phyloP scores from a whole-genome alignment of 441 rosid genomes.

The Brassica balearica region DNA sequence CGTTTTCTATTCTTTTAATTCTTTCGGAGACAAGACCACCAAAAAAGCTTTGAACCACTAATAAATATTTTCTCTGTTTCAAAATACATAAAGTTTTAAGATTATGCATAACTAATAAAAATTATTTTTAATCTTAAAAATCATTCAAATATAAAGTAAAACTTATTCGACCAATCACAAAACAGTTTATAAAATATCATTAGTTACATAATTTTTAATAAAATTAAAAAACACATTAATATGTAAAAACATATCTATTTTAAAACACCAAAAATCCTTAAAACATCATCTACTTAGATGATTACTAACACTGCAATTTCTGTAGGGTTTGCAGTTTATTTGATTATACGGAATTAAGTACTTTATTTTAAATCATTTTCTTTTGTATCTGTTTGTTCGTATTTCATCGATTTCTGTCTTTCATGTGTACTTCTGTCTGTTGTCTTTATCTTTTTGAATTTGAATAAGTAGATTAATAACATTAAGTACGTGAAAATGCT shows the following conservation, averaged over 20 bases:
- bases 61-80: not conserved
- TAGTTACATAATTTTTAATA: too few species aligned
- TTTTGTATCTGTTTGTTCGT: not conserved
- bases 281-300: too few species aligned
- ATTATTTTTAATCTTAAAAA: too few species aligned
- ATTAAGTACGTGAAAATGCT: not conserved
- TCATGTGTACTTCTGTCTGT: constrained; percentile 24
- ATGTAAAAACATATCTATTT: too few species aligned
- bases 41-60: not conserved
- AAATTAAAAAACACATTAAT: too few species aligned
- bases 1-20: not conserved
- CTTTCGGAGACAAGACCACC: not conserved
- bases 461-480: not conserved
- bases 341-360: constrained; percentile 7
- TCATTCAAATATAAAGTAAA: too few species aligned
- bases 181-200: too few species aligned
- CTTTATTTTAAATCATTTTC: constrained; percentile 5
- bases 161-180: too few species aligned
- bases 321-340: constrained; percentile 25
- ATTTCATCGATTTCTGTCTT: constrained; percentile 24
- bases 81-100: too few species aligned
- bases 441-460: constrained; percentile 31
- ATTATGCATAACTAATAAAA: too few species aligned
- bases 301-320: constrained; percentile 4
- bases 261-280: too few species aligned